Base-by-base conservation (phyloP, 2,329 filamentous ascomycete species). In the Fusarium albidum region DNA sequence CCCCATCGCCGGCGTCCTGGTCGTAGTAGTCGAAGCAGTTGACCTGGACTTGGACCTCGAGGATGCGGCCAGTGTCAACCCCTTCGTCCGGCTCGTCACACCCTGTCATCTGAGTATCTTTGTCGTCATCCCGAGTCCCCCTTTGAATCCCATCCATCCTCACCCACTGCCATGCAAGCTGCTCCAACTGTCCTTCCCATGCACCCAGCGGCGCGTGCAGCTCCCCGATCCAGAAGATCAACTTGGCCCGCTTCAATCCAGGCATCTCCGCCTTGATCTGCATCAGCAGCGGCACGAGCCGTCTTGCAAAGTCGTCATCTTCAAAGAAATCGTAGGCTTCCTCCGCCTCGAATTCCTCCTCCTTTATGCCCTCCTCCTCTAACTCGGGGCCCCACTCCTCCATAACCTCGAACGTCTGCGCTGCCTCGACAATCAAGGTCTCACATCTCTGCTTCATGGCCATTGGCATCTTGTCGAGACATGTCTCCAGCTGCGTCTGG, bases 21-120 rank as follows among this genome's bases (percentile, higher is more conserved):
- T 44, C 45, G 10, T 14, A 34, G 15, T 33, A 40, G 15, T 49
- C 45, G 26, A 54, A 54, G 11, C 49, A 13, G 28, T 54, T 54
- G 45, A 44, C 39, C 15, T 54, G 51, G 21, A 51, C 9, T 6
- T 12, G 8, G 6, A 45, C 2, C 5, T 33, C 12, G 11, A 51
- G 40, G n/a, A n/a, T n/a, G n/a, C n/a, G n/a, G n/a, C n/a, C n/a
- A n/a, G n/a, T n/a, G n/a, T n/a, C n/a, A n/a, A n/a, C n/a, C n/a
- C n/a, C n/a, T n/a, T n/a, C n/a, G n/a, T n/a, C n/a, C n/a, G n/a
- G n/a, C n/a, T n/a, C n/a, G n/a, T n/a, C n/a, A n/a, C n/a, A n/a
- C n/a, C n/a, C n/a, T n/a, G n/a, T n/a, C n/a, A n/a, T n/a, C n/a
- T n/a, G n/a, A n/a, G n/a, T 27, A 6, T 14, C 11, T 9, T 7